Evolutionary conservation across 257 asterid genomes (phyloP).

Genomic region (Capsicum pubescens): DNA sequence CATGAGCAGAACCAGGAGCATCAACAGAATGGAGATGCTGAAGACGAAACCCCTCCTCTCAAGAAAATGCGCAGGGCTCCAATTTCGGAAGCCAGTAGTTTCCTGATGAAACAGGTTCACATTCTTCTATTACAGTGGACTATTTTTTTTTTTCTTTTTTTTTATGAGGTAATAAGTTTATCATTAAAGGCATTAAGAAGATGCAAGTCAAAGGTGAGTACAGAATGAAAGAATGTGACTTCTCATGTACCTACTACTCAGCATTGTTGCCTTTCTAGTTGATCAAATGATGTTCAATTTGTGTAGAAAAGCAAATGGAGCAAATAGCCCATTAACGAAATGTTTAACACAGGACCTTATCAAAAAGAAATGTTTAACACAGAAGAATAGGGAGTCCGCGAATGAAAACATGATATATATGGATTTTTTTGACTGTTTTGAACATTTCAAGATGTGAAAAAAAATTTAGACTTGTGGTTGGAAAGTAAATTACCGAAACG

Average conservation of each 20-base stretch:
- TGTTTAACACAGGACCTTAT: neutral
- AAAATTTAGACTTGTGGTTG: neutral
- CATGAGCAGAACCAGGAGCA: slow-evolving; percentile 48
- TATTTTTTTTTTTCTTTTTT: neutral
- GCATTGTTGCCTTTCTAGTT: neutral
- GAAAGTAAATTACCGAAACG: neutral
- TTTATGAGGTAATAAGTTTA: no score
- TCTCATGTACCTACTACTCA: neutral
- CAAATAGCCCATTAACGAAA: neutral
- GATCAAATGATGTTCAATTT: slow-evolving; percentile 12
- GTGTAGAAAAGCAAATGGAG: neutral
- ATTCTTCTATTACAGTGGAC: slow-evolving; percentile 25
- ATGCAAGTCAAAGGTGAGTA: no score
- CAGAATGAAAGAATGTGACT: no score
- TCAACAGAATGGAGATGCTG: slow-evolving; percentile 51
- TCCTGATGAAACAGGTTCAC: slow-evolving; percentile 82
- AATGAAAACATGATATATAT: neutral
- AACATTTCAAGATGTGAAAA: slow-evolving; percentile 9
- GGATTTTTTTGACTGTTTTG: neutral
- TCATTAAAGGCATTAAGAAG: no score
- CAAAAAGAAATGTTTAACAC: neutral
- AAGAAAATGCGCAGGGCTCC: slow-evolving; percentile 63
- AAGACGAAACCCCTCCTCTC: slow-evolving; percentile 56
- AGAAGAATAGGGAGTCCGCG: neutral
- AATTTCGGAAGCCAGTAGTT: slow-evolving; percentile 55